phyloP scores from a whole-genome alignment of 2,329 filamentous ascomycete species.

The Aurifilum marmelostoma region DNA sequence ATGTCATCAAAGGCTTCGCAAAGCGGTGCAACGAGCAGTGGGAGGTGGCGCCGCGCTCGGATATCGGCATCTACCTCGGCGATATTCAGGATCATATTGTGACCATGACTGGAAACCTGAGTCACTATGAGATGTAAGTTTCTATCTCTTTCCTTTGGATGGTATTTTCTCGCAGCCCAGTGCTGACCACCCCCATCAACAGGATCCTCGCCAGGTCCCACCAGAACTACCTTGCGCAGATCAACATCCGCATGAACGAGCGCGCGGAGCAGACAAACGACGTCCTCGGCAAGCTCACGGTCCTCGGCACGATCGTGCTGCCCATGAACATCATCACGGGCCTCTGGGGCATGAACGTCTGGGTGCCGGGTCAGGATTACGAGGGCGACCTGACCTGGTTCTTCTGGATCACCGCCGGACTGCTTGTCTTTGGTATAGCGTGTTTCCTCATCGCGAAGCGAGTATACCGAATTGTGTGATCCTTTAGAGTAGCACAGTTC shows the following conservation, averaged over 20 bases:
- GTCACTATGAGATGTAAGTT: constrained; percentile 90
- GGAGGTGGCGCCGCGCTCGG: constrained; percentile 91
- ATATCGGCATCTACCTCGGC: constrained; percentile 96
- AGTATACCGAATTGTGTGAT: constrained; percentile 76
- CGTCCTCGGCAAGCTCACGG: constrained; percentile 90
- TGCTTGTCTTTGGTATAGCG: constrained; percentile 76
- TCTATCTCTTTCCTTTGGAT: background rate
- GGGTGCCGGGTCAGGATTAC: constrained; percentile 87
- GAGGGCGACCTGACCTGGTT: constrained; percentile 79
- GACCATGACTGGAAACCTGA: constrained; percentile 96
- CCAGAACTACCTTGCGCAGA: constrained; percentile 97
- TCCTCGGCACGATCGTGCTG: constrained; percentile 93
- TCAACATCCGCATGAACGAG: constrained; percentile 99
- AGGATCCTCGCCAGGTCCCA: constrained; percentile 90
- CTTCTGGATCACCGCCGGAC: constrained; percentile 70
- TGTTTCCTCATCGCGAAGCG: constrained; percentile 85
- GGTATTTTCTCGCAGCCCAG: background rate
- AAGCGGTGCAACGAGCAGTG: constrained; percentile 98
- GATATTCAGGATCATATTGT: constrained; percentile 99
- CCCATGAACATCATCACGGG: constrained; percentile 99
- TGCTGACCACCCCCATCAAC: constrained; percentile 22
- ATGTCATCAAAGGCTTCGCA: constrained; percentile 98
- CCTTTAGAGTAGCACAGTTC: background rate
- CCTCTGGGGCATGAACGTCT: constrained; percentile 98
- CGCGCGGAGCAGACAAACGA: constrained; percentile 94